phyloP scores from a whole-genome alignment of 345 rosid species.

The Linum lewisii region DNA sequence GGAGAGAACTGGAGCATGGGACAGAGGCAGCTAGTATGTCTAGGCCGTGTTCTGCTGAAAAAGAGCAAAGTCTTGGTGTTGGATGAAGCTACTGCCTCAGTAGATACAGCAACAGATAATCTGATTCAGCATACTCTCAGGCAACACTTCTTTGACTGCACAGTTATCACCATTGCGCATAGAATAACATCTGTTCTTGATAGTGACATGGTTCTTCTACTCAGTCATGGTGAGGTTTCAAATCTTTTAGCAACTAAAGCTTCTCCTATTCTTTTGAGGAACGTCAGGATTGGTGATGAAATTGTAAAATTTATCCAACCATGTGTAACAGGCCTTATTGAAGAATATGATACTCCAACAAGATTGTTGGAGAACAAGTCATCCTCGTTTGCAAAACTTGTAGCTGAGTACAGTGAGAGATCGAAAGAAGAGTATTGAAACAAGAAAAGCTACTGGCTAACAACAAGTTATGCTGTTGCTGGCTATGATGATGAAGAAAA shows the following conservation, averaged over 20 bases:
- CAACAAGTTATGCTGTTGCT: too few relatives aligned
- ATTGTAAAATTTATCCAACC: too few relatives aligned
- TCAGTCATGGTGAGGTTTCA: conserved; percentile 45
- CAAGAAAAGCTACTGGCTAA: background rate
- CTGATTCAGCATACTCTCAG: conserved; percentile 65
- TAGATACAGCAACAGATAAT: conserved; percentile 78
- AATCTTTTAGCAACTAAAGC: background rate
- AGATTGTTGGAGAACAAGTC: conserved; percentile 51
- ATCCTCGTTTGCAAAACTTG: conserved; percentile 68
- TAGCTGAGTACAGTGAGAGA: conserved; percentile 59
- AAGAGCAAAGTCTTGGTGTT: conserved; percentile 73
- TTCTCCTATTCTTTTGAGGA: background rate
- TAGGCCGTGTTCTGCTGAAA: conserved; percentile 72
- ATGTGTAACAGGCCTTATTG: conserved; percentile 39
- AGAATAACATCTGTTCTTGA: conserved; percentile 78
- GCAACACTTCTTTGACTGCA: conserved; percentile 53
- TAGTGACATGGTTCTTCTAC: conserved; percentile 72
- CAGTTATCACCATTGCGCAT: conserved; percentile 75
- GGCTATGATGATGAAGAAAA: background rate
- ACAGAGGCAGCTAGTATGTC: conserved; percentile 77
- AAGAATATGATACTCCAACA: conserved; percentile 55
- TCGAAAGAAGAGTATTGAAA: conserved; percentile 20
- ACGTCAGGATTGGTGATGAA: background rate
- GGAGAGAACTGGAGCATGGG: conserved; percentile 98
- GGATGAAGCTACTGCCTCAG: conserved; percentile 89